Base-by-base conservation (phyloP, 2,329 filamentous ascomycete species). In the Hymenoscyphus salicellus region DNA sequence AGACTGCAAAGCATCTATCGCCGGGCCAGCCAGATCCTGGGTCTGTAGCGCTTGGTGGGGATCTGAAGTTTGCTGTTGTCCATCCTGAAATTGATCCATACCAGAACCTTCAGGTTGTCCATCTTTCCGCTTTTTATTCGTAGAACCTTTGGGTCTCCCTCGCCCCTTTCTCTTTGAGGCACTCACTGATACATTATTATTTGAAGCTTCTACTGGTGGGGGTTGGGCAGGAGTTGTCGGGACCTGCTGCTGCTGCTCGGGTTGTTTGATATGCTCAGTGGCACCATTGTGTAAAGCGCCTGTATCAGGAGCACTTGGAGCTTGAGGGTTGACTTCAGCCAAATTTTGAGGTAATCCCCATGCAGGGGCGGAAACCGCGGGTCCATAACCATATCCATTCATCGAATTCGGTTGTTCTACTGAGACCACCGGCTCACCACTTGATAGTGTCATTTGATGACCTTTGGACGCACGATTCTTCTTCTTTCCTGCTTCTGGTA, bases 121-220 rank as follows among this genome's bases (percentile, higher is more conserved):
- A 62, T 72, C 68, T 46, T 70, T 73, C 10, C 36, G 11, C 33
- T 68, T 68, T 2, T 80, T 78, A 65, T 84, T 84, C 65, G 81
- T 83, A 1, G 82, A 84, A 0, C 83, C 83, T 65, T 83, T 84
- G 0, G 83, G 83, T 36, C 83, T 78, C 5, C 83, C 74, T 55
- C 75, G 65, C 60, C 72, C 74, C 72, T 64, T 70, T 63, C 71
- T 77, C 68, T 36, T 72, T 11, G 20, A 52, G 17, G 67, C 68
- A 69, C 32, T 72, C 20, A 68, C 69, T 57, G 72, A 72, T 41
- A 67, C 58, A 41, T 63, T 61, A 43, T 63, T 67, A 23, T 59
- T 23, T 57, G 57, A 43, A 69, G 68, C 32, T 68, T 65, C 20
- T 43, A 52, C 52, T 68, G 65, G 55, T 69, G 17, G 17, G 23